Conservation (phyloP, 2,329 filamentous ascomycete species). For the Fusarium continuum region DNA sequence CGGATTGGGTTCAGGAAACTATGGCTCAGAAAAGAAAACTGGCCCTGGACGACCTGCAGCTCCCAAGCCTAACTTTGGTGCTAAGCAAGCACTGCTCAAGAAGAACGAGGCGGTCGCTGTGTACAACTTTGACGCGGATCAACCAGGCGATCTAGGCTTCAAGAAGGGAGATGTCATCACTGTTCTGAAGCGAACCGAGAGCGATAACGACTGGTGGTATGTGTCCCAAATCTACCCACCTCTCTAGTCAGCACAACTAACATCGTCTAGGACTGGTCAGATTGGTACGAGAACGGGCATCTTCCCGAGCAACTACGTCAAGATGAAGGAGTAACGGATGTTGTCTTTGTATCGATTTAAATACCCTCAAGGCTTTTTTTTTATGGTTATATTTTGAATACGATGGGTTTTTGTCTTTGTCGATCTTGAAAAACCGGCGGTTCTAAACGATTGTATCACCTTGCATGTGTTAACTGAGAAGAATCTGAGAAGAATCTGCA, state of each 20-base stretch:
- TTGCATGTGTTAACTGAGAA: background rate
- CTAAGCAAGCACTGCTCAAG: slow-evolving; percentile 63
- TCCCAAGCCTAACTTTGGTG: slow-evolving; percentile 85
- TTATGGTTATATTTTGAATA: slow-evolving; percentile 14
- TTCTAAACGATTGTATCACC: slow-evolving; percentile 1
- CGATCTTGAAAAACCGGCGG: background rate
- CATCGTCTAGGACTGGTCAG: slow-evolving; percentile 76
- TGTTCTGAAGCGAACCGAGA: slow-evolving; percentile 93
- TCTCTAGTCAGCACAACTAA: background rate
- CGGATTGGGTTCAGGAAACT: slow-evolving; percentile 34
- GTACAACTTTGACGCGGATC: slow-evolving; percentile 94
- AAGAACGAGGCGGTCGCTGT: slow-evolving; percentile 88
- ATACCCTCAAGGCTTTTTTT: slow-evolving; percentile 36
- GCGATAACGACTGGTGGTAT: slow-evolving; percentile 93
- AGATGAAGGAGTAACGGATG: slow-evolving; percentile 64
- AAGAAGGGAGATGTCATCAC: slow-evolving; percentile 98
- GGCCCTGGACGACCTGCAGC: slow-evolving; percentile 83
- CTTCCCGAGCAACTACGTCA: slow-evolving; percentile 86
- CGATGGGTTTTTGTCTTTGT: slow-evolving; percentile 5
- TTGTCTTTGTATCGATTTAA: slow-evolving; percentile 31
- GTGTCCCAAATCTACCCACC: slow-evolving; percentile 45
- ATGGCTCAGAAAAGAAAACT: slow-evolving; percentile 50
- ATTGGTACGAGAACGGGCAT: slow-evolving; percentile 87
- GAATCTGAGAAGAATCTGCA: no score
- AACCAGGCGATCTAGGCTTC: slow-evolving; percentile 91